These are phyloP conservation scores for Orbilia quercus DNA, from an alignment of 2,329 filamentous ascomycete species.

Conservation along the genomic window DNA sequence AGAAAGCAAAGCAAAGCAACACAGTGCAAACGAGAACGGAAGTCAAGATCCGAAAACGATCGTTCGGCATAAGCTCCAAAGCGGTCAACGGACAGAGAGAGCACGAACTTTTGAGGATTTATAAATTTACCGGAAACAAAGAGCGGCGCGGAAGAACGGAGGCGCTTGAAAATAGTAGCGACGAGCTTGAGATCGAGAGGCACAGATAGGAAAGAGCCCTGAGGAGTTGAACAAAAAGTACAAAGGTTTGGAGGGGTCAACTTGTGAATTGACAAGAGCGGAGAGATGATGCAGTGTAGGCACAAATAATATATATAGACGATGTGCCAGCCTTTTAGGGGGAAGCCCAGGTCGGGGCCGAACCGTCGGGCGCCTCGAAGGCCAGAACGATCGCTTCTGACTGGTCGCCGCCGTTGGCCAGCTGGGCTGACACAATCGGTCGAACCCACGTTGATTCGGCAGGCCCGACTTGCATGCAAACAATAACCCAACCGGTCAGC, in stretches of 20 bases:
- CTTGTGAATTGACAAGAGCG: background rate
- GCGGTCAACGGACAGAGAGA: slow-evolving; percentile 31
- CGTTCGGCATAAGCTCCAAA: slow-evolving; percentile 10
- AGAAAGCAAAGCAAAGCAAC: slow-evolving; percentile 4
- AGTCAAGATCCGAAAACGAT: slow-evolving; percentile 11
- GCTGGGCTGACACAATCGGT: slow-evolving; percentile 41
- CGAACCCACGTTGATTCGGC: slow-evolving; percentile 40
- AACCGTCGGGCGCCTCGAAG: slow-evolving; percentile 45
- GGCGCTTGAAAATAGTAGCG: slow-evolving; percentile 7
- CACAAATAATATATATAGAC: too few species aligned
- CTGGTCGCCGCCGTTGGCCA: slow-evolving; percentile 29
- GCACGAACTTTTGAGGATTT: background rate
- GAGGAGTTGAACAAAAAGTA: background rate
- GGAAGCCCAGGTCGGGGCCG: slow-evolving; percentile 30
- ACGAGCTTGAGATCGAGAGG: background rate
- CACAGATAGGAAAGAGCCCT: background rate
- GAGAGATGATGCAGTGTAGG: background rate
- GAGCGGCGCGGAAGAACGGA: slow-evolving; percentile 34
- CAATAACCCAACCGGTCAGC: slow-evolving; percentile 34
- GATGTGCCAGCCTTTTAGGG: background rate
- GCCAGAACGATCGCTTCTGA: slow-evolving; percentile 12
- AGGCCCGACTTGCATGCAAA: slow-evolving; percentile 32
- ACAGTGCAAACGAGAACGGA: background rate
- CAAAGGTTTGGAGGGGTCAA: background rate
- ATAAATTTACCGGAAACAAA: slow-evolving; percentile 23